A percentile compares a stretch with the other conserved stretches of the same genome.
Evolutionary conservation across 371 early-diverging fungal species (phyloP).

Genomic region (Capillidium heterosporum): DNA sequence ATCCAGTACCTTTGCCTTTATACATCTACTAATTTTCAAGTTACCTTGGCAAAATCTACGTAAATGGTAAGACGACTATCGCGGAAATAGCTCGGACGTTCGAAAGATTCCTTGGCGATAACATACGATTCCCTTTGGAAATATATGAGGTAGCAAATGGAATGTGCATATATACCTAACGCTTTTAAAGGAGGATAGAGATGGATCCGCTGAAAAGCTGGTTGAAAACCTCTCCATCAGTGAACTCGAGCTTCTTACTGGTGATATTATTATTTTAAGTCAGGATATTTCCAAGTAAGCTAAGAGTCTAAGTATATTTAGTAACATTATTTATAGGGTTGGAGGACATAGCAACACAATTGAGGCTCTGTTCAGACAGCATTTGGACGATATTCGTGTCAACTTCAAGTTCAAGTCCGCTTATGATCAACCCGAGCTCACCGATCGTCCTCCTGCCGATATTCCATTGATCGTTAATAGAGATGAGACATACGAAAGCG

Average conservation of each 20-base stretch:
- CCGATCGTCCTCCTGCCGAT: conserved; percentile 12
- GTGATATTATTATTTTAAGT: conserved; percentile 83
- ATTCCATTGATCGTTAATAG: conserved; percentile 26
- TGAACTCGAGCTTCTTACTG: conserved; percentile 66
- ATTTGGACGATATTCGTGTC: conserved; percentile 40
- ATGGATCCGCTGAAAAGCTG: conserved; percentile 65
- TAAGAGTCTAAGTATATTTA: neutral
- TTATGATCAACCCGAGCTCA: conserved; percentile 9
- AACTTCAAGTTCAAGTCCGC: conserved; percentile 39
- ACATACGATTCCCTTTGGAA: conserved; percentile 29
- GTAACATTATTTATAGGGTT: too few species aligned
- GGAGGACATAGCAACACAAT: conserved; percentile 5
- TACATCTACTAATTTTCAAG: conserved; percentile 12
- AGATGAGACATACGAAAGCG: conserved; percentile 22
- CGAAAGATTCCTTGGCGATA: conserved; percentile 27
- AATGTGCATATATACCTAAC: neutral
- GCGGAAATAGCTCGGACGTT: conserved; percentile 40
- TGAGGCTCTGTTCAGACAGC: conserved; percentile 56
- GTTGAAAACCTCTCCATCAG: conserved; percentile 38
- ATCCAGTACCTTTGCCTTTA: conserved; percentile 24
- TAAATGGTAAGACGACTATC: conserved; percentile 31
- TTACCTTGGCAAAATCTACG: conserved; percentile 42
- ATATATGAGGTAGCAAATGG: conserved; percentile 42
- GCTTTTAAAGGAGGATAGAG: conserved; percentile 60
- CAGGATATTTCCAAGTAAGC: conserved; percentile 16